phyloP scores from a whole-genome alignment of 73 alveolate species.

The Tetrahymena thermophila region DNA sequence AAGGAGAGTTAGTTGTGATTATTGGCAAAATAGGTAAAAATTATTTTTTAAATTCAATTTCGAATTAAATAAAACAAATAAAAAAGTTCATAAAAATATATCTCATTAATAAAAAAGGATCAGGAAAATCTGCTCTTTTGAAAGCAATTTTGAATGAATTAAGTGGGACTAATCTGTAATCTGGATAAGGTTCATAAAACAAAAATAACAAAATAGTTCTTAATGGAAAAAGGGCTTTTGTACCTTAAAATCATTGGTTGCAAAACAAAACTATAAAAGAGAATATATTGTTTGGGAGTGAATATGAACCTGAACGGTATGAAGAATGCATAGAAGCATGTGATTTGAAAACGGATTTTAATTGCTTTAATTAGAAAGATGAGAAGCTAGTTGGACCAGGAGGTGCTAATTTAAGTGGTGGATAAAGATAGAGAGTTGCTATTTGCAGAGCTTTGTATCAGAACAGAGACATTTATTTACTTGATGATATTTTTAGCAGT shows the following conservation, averaged over 20 bases:
- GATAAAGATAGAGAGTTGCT: conserved; percentile 13
- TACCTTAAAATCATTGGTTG: conserved; percentile 12
- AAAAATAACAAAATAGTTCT: too few relatives aligned
- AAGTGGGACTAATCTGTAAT: neutral
- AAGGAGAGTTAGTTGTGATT: conserved; percentile 1
- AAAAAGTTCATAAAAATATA: too few relatives aligned
- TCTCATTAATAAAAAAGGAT: neutral
- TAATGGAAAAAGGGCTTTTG: neutral
- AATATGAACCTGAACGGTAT: conserved; percentile 60
- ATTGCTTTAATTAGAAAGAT: conserved; percentile 19
- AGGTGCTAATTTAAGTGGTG: conserved; percentile 41
- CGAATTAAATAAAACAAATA: neutral
- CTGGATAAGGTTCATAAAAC: too few relatives aligned
- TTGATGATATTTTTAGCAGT: conserved; percentile 31
- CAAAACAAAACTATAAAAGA: conserved; percentile 11
- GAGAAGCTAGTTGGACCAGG: conserved; percentile 23
- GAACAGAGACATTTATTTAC: neutral
- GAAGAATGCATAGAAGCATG: conserved; percentile 54
- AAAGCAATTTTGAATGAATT: conserved; percentile 28
- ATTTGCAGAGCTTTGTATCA: conserved; percentile 21
- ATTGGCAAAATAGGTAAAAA: conserved; percentile 9
- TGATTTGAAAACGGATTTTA: conserved; percentile 68
- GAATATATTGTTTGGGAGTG: conserved; percentile 19
- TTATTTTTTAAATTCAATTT: too few relatives aligned
- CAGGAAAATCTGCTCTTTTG: conserved; percentile 31